phyloP scores from a whole-genome alignment of 495 filamentous ascomycete genomes.

The Podospora australis region DNA sequence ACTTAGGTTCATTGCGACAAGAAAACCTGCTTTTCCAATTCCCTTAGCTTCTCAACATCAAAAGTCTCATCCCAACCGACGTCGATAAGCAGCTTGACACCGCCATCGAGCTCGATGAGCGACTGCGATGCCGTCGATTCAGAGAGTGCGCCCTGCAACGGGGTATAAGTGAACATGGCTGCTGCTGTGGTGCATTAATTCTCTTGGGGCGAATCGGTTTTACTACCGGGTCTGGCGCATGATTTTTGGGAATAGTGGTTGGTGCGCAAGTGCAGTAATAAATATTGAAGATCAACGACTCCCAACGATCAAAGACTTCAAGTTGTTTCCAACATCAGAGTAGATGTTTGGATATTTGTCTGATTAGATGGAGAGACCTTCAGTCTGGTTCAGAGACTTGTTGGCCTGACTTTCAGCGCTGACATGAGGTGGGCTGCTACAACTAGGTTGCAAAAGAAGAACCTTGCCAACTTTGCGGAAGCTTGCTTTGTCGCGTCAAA shows the following conservation, averaged over 20 bases:
- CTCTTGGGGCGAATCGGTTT: neutral
- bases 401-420: too few relatives aligned
- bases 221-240: slow-evolving; percentile 9
- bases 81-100: slow-evolving; percentile 89
- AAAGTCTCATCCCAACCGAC: slow-evolving; percentile 95
- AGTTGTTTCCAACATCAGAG: too few relatives aligned
- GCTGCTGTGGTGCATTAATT: neutral
- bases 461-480: neutral
- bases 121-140: slow-evolving; percentile 85
- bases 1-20: neutral
- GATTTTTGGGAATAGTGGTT: slow-evolving; percentile 1
- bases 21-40: slow-evolving; percentile 70
- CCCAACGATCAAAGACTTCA: too few relatives aligned
- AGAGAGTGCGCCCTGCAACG: slow-evolving; percentile 84
- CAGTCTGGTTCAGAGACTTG: too few relatives aligned
- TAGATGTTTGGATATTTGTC: too few relatives aligned
- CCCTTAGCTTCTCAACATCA: slow-evolving; percentile 68
- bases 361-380: too few relatives aligned
- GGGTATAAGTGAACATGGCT: slow-evolving; percentile 90
- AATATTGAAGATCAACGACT: too few relatives aligned
- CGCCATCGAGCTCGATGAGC: slow-evolving; percentile 90
- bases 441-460: too few relatives aligned
- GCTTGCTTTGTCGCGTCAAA: slow-evolving; percentile 17
- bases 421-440: too few relatives aligned
- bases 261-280: neutral